Base-by-base conservation (phyloP, 257 asterid genomes). In the Nicotiana otophora region DNA sequence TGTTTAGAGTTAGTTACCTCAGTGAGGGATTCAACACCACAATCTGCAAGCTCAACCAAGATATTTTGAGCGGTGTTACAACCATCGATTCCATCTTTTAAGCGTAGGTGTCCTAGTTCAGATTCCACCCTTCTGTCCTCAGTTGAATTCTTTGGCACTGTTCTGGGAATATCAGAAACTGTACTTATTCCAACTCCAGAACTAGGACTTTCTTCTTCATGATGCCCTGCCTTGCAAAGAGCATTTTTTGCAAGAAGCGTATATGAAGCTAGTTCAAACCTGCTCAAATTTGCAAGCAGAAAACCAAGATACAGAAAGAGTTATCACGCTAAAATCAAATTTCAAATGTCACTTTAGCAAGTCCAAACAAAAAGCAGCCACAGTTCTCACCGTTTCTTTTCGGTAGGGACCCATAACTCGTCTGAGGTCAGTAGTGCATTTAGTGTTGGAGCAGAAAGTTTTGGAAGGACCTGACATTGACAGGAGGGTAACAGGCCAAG, bases 331-430 rank as follows among this genome's bases (percentile, higher is more conserved):
- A 68, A 23, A 28, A 76, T 23, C 72, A 39, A 64, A 4, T 81
- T 70, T 34, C 62, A 84, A 86, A 53, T 74, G 66, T 58, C 36
- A 81, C 61, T 77, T 65, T 51, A 39, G 78, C 77, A 62, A 80
- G 65, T 82, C 19, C 31, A 60, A 48, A 16, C 30, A 82, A 84
- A 87, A 74, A 80, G 69, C 16, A 83, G 80, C 54, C 61, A 39
- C 28, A 62, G 36, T 83, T 81, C 93, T 92, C 87, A 94, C 99
- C 99, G 90, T 91, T 89, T 92, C 90, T 94, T 97, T 90, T 96
- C 99, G 87, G 92, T 91, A 82, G 94, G 93, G 80, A 96, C 99
- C 99, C 98, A 96, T 85, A 96, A 85, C 85, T 91, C 95, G 84
- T 96, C 98, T 83, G 98, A 96, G 68, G 95, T 92, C 86, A 96